Percentiles rank a stretch among this genome's conserved stretches.
These are phyloP conservation scores for Lanmaoa rubissima DNA, from an alignment of 768 basidiomycete genomes.

Conservation along the genomic window DNA sequence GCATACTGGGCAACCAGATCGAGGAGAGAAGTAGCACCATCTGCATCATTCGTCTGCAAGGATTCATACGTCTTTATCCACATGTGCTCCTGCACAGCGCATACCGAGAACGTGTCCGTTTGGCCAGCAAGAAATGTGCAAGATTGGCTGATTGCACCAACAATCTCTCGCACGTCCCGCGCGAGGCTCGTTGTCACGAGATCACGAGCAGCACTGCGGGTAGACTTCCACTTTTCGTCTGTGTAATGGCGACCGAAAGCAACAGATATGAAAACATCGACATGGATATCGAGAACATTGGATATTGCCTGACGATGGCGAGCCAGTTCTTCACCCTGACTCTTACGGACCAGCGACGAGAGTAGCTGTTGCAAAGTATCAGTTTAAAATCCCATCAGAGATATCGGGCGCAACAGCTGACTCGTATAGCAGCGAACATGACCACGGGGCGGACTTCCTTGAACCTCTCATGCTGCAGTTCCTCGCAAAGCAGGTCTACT, in stretches of 20 bases:
- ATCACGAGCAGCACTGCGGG: constrained; percentile 40
- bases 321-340: constrained; percentile 26
- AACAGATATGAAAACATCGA: constrained; percentile 43
- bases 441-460: constrained; percentile 54
- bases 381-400: constrained; percentile 2
- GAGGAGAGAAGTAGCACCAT: constrained; percentile 59
- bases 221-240: constrained; percentile 41
- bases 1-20: constrained; percentile 55
- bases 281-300: constrained; percentile 51
- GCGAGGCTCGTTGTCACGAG: constrained; percentile 38
- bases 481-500: constrained; percentile 73
- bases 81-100: constrained; percentile 51
- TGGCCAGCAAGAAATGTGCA: constrained; percentile 33
- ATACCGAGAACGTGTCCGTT: constrained; percentile 31
- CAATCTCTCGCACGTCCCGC: constrained; percentile 36
- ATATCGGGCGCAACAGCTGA: constrained; percentile 37
- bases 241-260: constrained; percentile 42
- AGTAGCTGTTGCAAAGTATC: constrained; percentile 31
- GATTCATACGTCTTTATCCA: constrained; percentile 70
- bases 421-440: constrained; percentile 60
- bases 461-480: constrained; percentile 78
- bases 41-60: constrained; percentile 55
- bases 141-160: constrained; percentile 32
- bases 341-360: constrained; percentile 32
- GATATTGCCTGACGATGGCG: constrained; percentile 32